phyloP scores from a whole-genome alignment of 2,329 filamentous ascomycete species.

The Esteya vermicola region DNA sequence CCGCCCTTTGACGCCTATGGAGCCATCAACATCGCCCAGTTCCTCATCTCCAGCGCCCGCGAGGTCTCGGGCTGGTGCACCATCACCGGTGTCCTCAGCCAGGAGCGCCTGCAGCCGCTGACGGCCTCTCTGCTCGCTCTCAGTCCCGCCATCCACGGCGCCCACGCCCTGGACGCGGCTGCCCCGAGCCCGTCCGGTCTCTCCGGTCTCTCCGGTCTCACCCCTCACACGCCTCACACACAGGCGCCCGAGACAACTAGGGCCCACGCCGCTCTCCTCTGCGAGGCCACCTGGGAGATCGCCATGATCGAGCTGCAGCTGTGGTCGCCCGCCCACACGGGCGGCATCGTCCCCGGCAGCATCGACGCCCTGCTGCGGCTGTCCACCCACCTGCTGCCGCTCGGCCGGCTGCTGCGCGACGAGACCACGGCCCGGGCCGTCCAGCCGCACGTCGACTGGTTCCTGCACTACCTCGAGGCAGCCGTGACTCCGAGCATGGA shows the following conservation, averaged over 20 bases:
- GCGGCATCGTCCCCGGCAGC: slow-evolving; percentile 21
- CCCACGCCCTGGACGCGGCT: too few species aligned
- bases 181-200: too few species aligned
- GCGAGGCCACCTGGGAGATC: slow-evolving; percentile 24
- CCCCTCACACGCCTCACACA: too few species aligned
- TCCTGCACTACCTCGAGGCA: slow-evolving; percentile 4
- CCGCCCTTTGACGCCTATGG: slow-evolving; percentile 24
- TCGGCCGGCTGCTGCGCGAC: slow-evolving; percentile 18
- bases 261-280: slow-evolving; percentile 10
- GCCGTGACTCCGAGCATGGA: slow-evolving; percentile 14
- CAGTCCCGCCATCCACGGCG: slow-evolving; percentile 16
- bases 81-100: slow-evolving; percentile 25
- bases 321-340: slow-evolving; percentile 25
- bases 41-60: slow-evolving; percentile 24
- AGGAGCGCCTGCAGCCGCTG: slow-evolving; percentile 22
- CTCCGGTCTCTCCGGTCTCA: too few species aligned
- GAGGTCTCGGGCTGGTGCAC: slow-evolving; percentile 27
- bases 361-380: slow-evolving; percentile 15
- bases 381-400: slow-evolving; percentile 16
- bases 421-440: slow-evolving; percentile 15
- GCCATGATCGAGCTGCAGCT: slow-evolving; percentile 27
- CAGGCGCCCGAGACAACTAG: not conserved
- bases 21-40: slow-evolving; percentile 25
- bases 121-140: slow-evolving; percentile 21
- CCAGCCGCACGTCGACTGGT: slow-evolving; percentile 12